Evolutionary conservation across 345 rosid genomes (phyloP), one percentile per base, ranked within the genome.

Genomic region (Heritiera fomes): DNA sequence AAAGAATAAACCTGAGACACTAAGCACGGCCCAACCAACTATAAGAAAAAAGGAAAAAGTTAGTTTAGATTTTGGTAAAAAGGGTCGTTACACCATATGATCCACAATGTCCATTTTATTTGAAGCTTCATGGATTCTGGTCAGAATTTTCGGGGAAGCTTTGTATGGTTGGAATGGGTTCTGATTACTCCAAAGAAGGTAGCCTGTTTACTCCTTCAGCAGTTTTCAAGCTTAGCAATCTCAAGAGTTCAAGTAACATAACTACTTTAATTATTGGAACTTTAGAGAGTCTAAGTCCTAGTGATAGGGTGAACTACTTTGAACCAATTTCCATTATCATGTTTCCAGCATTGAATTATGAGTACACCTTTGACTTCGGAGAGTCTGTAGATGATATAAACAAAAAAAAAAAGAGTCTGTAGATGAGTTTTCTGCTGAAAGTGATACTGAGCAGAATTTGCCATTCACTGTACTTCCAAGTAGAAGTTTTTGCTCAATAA

Each of bases 81-180:
- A n/a, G n/a, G n/a, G n/a, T n/a, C n/a, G n/a, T n/a, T n/a, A n/a
- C n/a, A 34, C 38, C 2, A 34, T 34, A 34, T 34, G 38, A 34
- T 34, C 38, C 38, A 3, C 38, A 3, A 53, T 49, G 72, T 68
- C 69, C 60, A 13, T 1, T 83, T 2, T 43, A 4, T 12, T 84
- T 88, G 80, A 65, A 80, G 75, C 79, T 88, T 0, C 81, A 61
- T 8, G 93, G 93, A 52, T 84, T 85, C 77, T 87, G 88, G 90
- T 87, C 91, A 11, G 76, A 75, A 77, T 78, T 77, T 46, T 77
- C 82, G 0, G 87, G 84, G 69, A 76, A 82, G 56, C 87, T 90
- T 76, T 90, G 93, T 78, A 83, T 82, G 89, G 87, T 88, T 71
- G 90, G 85, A 80, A 58, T 76, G 20, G 78, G 86, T 10, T 65